Conservation (phyloP, 257 asterid species). For the Perilla frutescens region DNA sequence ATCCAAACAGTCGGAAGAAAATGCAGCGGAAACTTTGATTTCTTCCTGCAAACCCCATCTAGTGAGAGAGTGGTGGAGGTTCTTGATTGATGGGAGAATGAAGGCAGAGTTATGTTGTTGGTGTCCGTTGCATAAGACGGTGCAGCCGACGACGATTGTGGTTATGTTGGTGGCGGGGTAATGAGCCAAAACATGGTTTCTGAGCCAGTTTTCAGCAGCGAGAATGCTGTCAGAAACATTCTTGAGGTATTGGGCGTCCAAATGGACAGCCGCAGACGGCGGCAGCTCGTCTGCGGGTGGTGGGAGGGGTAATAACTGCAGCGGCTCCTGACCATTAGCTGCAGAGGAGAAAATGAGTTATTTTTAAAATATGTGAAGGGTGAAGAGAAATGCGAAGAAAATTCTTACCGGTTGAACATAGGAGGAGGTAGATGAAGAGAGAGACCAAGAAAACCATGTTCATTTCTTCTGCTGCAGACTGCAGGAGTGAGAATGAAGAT, state of each 20-base stretch:
- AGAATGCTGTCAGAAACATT: slow-evolving; percentile 65
- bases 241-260: slow-evolving; percentile 52
- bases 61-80: slow-evolving; percentile 79
- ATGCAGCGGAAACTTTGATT: slow-evolving; percentile 60
- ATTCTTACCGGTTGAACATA: slow-evolving; percentile 44
- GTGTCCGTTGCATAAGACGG: slow-evolving; percentile 48
- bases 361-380: not conserved
- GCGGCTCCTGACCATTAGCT: slow-evolving; percentile 59
- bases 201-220: slow-evolving; percentile 78
- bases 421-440: slow-evolving; percentile 35
- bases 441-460: slow-evolving; percentile 29
- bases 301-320: slow-evolving; percentile 45
- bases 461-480: slow-evolving; percentile 22
- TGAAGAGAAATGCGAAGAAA: not conserved
- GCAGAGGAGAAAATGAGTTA: slow-evolving; percentile 31
- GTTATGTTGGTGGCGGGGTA: slow-evolving; percentile 70
- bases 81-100: slow-evolving; percentile 64
- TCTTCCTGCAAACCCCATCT: slow-evolving; percentile 86
- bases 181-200: slow-evolving; percentile 59
- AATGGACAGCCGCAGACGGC: slow-evolving; percentile 50
- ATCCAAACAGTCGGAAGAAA: slow-evolving; percentile 63
- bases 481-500: slow-evolving; percentile 9
- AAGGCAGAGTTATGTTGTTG: slow-evolving; percentile 39
- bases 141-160: slow-evolving; percentile 63
- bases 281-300: slow-evolving; percentile 19